Evolutionary conservation across 257 asterid genomes (phyloP).

Genomic region (Solanum okadae): DNA sequence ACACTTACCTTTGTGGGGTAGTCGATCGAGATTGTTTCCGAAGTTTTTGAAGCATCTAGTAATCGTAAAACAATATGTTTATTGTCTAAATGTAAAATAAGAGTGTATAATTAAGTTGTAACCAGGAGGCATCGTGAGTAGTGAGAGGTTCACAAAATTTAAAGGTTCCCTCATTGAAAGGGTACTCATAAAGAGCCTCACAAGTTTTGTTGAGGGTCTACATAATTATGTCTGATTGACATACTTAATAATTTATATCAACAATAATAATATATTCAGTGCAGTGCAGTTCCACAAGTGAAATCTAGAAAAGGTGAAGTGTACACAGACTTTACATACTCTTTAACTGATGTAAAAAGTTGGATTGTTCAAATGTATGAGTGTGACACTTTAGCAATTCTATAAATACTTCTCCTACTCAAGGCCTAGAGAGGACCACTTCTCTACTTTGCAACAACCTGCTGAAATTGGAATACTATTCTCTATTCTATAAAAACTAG

Average conservation of each 20-base stretch:
- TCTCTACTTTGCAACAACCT: neutral
- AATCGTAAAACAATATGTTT: neutral
- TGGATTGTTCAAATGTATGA: neutral
- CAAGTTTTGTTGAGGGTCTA: neutral
- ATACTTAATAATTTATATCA: no score
- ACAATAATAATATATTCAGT: neutral
- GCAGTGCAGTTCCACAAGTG: neutral
- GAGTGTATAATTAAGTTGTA: neutral
- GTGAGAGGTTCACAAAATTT: neutral
- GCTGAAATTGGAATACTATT: neutral
- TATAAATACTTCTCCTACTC: neutral
- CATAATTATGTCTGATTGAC: neutral
- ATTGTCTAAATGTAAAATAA: neutral
- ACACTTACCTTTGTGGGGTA: no score
- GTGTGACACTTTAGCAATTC: neutral
- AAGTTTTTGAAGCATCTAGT: neutral
- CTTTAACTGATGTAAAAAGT: neutral
- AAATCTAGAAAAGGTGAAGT: neutral
- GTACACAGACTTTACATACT: neutral
- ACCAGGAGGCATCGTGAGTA: neutral
- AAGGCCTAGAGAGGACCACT: neutral
- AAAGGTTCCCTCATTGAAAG: neutral
- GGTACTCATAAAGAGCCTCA: neutral
- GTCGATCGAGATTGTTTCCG: neutral
- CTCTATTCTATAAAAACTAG: neutral